A percentile compares a stretch with the other conserved stretches of the same genome.
These are phyloP conservation scores for Zymoseptoria ardabiliae DNA, from an alignment of 2,329 filamentous ascomycete species.

Conservation along the genomic window DNA sequence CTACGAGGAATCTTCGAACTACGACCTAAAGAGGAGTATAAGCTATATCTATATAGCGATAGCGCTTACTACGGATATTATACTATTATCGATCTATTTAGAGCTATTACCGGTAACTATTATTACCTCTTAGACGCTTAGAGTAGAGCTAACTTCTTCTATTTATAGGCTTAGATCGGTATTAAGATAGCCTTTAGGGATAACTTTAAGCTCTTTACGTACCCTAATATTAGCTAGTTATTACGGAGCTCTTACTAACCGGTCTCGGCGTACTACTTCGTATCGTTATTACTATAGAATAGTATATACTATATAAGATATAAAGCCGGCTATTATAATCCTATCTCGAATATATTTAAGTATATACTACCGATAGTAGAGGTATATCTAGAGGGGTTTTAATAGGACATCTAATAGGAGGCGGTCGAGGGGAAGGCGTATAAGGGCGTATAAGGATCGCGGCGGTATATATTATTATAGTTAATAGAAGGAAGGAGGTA, in stretches of 20 bases:
- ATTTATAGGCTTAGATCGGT: neutral
- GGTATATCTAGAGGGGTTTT: neutral
- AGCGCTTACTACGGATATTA: neutral
- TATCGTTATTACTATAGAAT: neutral
- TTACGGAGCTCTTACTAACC: neutral
- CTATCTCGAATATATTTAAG: neutral
- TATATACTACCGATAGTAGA: neutral
- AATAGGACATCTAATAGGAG: neutral
- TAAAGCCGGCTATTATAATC: neutral
- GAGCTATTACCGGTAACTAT: neutral
- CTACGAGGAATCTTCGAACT: neutral
- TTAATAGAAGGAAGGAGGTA: neutral
- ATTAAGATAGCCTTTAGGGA: neutral
- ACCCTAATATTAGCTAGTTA: neutral
- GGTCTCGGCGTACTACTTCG: neutral
- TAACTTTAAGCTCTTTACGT: neutral
- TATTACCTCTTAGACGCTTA: neutral
- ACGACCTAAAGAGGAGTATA: neutral
- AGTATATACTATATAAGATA: neutral
- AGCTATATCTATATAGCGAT: neutral
- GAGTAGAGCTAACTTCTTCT: neutral
- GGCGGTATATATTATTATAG: neutral
- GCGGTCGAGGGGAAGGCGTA: neutral
- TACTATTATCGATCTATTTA: neutral
- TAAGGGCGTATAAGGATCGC: neutral